A percentile compares a stretch with the other conserved stretches of the same genome.
These are phyloP conservation scores for Penicillium sp. DNA, from an alignment of 2,329 filamentous ascomycete genomes.

Conservation along the genomic window DNA sequence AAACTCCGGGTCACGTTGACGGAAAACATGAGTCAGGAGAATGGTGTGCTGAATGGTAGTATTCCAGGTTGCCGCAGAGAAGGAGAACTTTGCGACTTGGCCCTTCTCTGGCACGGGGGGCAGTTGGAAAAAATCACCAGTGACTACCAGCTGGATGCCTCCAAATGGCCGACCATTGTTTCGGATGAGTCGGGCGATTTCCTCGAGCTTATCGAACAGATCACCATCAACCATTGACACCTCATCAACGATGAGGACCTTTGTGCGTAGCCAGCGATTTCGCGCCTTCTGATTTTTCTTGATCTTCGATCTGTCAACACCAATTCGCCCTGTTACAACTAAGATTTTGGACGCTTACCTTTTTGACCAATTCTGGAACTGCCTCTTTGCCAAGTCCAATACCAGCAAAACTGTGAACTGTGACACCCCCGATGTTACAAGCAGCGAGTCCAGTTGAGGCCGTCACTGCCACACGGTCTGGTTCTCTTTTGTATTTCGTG, in stretches of 20 bases:
- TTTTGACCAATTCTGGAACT: slow-evolving; percentile 76
- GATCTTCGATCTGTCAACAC: slow-evolving; percentile 51
- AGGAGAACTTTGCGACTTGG: slow-evolving; percentile 80
- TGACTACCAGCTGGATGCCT: slow-evolving; percentile 92
- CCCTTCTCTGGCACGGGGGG: slow-evolving; percentile 81
- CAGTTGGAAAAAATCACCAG: slow-evolving; percentile 96
- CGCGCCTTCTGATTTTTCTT: slow-evolving; percentile 84
- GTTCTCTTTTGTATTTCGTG: slow-evolving; percentile 72
- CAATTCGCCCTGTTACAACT: neutral
- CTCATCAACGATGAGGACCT: slow-evolving; percentile 87
- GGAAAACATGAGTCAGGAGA: slow-evolving; percentile 90
- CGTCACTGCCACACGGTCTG: slow-evolving; percentile 86
- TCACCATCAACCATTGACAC: slow-evolving; percentile 99
- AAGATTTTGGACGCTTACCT: slow-evolving; percentile 41
- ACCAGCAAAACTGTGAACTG: slow-evolving; percentile 91
- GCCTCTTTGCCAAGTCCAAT: slow-evolving; percentile 94
- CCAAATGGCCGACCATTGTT: slow-evolving; percentile 94
- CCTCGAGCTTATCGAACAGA: slow-evolving; percentile 91
- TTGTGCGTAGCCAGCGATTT: slow-evolving; percentile 83
- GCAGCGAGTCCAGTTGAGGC: slow-evolving; percentile 94
- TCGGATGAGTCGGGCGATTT: slow-evolving; percentile 78
- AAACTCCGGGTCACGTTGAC: slow-evolving; percentile 88
- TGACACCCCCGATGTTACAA: slow-evolving; percentile 95
- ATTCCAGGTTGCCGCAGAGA: slow-evolving; percentile 87
- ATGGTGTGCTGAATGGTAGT: slow-evolving; percentile 96